Evolutionary conservation across 208 protist species (phyloP).

Genomic region (Crithidia brevicula): DNA sequence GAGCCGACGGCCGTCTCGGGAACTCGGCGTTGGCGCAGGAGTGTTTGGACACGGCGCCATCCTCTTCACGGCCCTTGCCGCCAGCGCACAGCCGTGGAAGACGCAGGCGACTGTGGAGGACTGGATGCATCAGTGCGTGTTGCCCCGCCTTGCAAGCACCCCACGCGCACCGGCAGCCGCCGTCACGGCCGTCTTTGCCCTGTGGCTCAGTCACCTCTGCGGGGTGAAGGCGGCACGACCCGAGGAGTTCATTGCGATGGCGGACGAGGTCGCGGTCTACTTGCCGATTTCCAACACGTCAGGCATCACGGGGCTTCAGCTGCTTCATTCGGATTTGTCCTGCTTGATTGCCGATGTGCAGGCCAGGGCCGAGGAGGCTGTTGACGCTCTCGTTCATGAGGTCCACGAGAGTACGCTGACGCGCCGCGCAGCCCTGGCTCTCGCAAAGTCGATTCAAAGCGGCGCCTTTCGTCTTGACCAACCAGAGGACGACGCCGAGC

Average conservation of each 20-base stretch:
- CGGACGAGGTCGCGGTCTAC: conserved; percentile 18
- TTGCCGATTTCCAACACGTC: background rate
- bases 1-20: background rate
- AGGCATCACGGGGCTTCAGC: background rate
- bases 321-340: conserved; percentile 15
- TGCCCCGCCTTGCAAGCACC: conserved; percentile 8
- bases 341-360: conserved; percentile 12
- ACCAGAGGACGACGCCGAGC: background rate
- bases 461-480: conserved; percentile 38
- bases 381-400: conserved; percentile 27
- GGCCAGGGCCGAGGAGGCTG: conserved; percentile 12
- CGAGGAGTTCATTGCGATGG: conserved; percentile 50
- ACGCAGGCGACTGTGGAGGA: conserved; percentile 45
- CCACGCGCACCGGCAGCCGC: background rate
- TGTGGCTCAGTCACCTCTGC: conserved; percentile 68
- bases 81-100: conserved; percentile 49
- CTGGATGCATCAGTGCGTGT: conserved; percentile 41
- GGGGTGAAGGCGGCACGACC: conserved; percentile 46
- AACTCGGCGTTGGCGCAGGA: background rate
- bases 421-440: conserved; percentile 13
- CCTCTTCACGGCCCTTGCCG: conserved; percentile 44
- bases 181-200: conserved; percentile 25
- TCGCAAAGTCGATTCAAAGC: conserved; percentile 54
- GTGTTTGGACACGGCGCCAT: conserved; percentile 26
- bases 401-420: conserved; percentile 25